A percentile compares a stretch with the other conserved stretches of the same genome.
phyloP scores from a whole-genome alignment of 2,329 filamentous ascomycete species.

The Balansia obtecta region DNA sequence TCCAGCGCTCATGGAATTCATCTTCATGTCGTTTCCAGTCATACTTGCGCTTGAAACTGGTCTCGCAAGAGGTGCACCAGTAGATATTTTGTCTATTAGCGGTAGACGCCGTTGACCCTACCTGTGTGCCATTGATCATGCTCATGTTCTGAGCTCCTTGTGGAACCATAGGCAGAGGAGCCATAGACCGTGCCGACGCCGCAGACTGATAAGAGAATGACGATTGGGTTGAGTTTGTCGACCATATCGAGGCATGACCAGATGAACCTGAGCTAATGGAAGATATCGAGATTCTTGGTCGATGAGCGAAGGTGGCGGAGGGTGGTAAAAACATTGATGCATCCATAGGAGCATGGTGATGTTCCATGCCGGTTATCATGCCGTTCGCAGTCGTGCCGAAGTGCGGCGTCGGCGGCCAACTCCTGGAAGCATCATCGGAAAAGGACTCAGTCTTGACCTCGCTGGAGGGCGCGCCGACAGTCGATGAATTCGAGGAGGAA shows the following conservation, averaged over 20 bases:
- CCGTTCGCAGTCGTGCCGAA: conserved; percentile 4
- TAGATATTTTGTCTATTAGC: conserved; percentile 34
- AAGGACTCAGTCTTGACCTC: conserved; percentile 19
- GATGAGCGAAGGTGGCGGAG: conserved; percentile 26
- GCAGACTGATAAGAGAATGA: conserved; percentile 28
- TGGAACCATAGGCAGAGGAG: conserved; percentile 24
- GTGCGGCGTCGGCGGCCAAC: conserved; percentile 10
- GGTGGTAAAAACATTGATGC: conserved; percentile 22
- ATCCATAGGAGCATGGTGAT: conserved; percentile 7
- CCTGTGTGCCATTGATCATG: conserved; percentile 21
- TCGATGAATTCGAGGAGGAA: conserved; percentile 6
- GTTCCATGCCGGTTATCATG: conserved; percentile 6
- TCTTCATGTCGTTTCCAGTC: conserved; percentile 61
- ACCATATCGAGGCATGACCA: conserved; percentile 34
- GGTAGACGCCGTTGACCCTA: conserved; percentile 16
- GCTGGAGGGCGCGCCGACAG: conserved; percentile 12
- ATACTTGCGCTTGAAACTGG: conserved; percentile 54
- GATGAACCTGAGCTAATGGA: conserved; percentile 38
- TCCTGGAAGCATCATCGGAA: conserved; percentile 16
- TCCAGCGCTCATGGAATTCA: conserved; percentile 56
- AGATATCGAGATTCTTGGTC: conserved; percentile 33
- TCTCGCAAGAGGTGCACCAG: conserved; percentile 48
- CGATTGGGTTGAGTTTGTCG: conserved; percentile 27
- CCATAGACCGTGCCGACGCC: conserved; percentile 21
- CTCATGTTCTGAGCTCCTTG: conserved; percentile 15